A percentile compares a stretch with the other conserved stretches of the same genome.
Conservation (phyloP, 2,329 filamentous ascomycete genomes). For the Sclerotinia minor region DNA sequence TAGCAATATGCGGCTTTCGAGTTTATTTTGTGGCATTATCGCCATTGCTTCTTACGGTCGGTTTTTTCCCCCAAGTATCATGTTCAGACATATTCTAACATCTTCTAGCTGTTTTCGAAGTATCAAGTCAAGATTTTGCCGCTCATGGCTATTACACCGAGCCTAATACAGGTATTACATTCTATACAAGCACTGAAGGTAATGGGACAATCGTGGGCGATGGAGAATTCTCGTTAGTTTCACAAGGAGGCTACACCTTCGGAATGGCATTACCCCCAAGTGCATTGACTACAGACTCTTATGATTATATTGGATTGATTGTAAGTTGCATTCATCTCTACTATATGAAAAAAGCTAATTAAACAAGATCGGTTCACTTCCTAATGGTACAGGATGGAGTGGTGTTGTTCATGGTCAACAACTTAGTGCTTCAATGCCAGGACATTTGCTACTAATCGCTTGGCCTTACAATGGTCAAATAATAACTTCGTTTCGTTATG, state of each 20-base stretch:
- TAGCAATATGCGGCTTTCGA: conserved; percentile 36
- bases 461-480: conserved; percentile 56
- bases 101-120: conserved; percentile 30
- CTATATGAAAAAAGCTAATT: conserved; percentile 9
- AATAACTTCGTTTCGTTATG: conserved; percentile 58
- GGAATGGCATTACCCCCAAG: conserved; percentile 56
- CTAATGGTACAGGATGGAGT: conserved; percentile 55
- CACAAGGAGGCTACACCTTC: conserved; percentile 50
- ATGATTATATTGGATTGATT: conserved; percentile 61
- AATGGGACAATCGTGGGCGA: conserved; percentile 43
- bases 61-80: neutral
- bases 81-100: conserved; percentile 21
- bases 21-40: conserved; percentile 32
- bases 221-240: conserved; percentile 37
- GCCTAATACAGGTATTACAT: conserved; percentile 52
- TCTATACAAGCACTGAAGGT: conserved; percentile 51
- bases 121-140: conserved; percentile 39
- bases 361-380: conserved; percentile 47
- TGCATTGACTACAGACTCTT: conserved; percentile 49
- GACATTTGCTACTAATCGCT: conserved; percentile 57
- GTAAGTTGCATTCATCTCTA: conserved; percentile 43
- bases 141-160: conserved; percentile 46
- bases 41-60: conserved; percentile 34
- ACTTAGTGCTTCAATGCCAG: conserved; percentile 50
- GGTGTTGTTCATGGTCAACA: conserved; percentile 56